Percentiles rank a stretch among this genome's conserved stretches.
These are phyloP conservation scores for Ophiobolus disseminans DNA, from an alignment of 2,329 filamentous ascomycete species.

Conservation along the genomic window DNA sequence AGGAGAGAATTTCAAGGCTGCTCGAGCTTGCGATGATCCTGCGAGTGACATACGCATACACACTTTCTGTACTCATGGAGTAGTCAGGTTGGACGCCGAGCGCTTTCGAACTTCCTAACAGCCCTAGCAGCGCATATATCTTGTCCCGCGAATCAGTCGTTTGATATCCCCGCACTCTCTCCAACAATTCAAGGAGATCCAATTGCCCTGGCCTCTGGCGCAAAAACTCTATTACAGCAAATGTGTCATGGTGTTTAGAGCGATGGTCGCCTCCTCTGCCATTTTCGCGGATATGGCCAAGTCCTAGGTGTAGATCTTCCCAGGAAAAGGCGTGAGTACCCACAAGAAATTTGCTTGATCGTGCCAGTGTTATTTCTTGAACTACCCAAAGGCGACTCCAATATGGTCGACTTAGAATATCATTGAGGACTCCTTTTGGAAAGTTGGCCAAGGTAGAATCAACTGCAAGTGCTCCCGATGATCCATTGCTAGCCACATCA, in stretches of 20 bases:
- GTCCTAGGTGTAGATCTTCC: too few species aligned
- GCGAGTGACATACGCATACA: neutral
- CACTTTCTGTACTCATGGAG: neutral
- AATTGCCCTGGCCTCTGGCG: neutral
- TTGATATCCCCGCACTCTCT: neutral
- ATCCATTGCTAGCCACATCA: neutral
- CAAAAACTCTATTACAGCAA: neutral
- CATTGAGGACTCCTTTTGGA: too few species aligned
- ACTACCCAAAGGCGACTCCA: too few species aligned
- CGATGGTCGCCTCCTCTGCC: too few species aligned
- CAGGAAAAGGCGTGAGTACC: too few species aligned
- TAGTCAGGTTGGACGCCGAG: neutral
- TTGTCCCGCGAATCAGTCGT: neutral
- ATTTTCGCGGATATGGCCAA: too few species aligned
- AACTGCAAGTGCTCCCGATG: neutral
- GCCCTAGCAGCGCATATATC: neutral
- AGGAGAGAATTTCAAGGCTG: neutral
- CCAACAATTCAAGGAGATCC: neutral
- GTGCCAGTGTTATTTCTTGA: too few species aligned
- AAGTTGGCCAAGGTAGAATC: too few species aligned
- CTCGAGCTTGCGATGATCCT: neutral
- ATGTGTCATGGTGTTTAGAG: too few species aligned
- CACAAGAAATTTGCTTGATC: too few species aligned
- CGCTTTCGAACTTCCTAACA: neutral
- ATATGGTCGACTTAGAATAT: too few species aligned